Evolutionary conservation across 306 rosid species (phyloP).

Genomic region (Cicer cuneatum): DNA sequence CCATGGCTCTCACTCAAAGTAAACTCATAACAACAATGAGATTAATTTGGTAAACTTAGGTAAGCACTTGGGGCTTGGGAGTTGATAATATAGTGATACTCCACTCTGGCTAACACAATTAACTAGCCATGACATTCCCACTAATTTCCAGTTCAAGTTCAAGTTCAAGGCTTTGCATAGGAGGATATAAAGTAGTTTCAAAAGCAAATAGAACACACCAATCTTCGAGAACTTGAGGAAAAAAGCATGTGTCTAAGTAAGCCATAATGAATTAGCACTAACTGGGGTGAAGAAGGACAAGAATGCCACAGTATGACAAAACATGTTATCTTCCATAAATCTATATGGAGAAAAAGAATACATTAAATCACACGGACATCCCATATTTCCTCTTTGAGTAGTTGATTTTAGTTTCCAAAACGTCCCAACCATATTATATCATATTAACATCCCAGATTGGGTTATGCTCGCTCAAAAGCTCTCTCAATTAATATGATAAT

Average conservation of each 20-base stretch:
- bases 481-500: not conserved
- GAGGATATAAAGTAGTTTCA: slow-evolving; percentile 10
- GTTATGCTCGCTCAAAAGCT: slow-evolving; percentile 29
- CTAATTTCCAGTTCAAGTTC: slow-evolving; percentile 24
- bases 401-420: slow-evolving; percentile 12
- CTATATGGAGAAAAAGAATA: not conserved
- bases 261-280: not conserved
- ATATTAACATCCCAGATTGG: slow-evolving; percentile 5
- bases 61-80: not conserved
- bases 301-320: not conserved
- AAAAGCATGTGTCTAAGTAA: not conserved
- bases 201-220: slow-evolving; percentile 16
- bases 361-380: not conserved
- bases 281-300: slow-evolving; percentile 3
- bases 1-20: not conserved
- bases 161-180: slow-evolving; percentile 8
- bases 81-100: slow-evolving; percentile 9
- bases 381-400: slow-evolving; percentile 17
- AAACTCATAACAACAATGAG: slow-evolving; percentile 6
- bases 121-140: slow-evolving; percentile 11
- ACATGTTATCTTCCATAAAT: not conserved
- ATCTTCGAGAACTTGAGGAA: not conserved
- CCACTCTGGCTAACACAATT: slow-evolving; percentile 18
- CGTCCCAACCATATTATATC: not conserved
- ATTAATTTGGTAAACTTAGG: slow-evolving; percentile 1